Conservation (phyloP, 148 eudicot species). For the Rhododendron kiyosumense region DNA sequence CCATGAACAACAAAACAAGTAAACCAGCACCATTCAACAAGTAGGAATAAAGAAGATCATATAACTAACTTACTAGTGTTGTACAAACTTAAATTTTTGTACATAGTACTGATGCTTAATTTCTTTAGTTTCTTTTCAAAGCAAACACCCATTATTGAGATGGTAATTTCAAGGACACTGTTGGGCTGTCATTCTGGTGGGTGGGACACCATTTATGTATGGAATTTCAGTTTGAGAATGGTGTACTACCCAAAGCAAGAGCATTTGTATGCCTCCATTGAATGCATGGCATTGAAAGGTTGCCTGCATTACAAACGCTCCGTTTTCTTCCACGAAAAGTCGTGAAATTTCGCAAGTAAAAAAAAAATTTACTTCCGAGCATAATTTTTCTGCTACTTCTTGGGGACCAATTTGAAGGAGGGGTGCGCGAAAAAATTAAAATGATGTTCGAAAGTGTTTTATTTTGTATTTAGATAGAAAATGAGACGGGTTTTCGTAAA, state of each 20-base stretch:
- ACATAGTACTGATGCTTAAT: background rate
- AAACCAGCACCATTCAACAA: background rate
- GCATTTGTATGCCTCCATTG: slow-evolving; percentile 13
- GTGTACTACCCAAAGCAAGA: background rate
- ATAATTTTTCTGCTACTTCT: background rate
- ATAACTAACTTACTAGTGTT: background rate
- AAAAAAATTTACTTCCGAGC: background rate
- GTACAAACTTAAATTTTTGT: background rate
- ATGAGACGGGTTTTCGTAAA: background rate
- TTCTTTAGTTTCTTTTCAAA: background rate
- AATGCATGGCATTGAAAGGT: slow-evolving; percentile 26
- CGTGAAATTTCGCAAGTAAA: background rate
- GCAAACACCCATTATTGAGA: background rate
- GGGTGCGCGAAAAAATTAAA: background rate
- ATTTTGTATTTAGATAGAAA: background rate
- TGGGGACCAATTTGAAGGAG: background rate
- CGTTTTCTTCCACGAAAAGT: background rate
- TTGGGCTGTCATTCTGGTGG: background rate
- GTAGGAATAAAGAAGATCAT: background rate
- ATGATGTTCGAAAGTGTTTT: background rate
- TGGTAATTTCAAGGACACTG: background rate
- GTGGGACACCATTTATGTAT: background rate
- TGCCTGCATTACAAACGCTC: slow-evolving; percentile 6
- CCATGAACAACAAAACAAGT: background rate
- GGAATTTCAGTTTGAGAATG: background rate